Base-by-base conservation (phyloP, 352 stramenopile genomes). In the Phytopythium mirpurense region DNA sequence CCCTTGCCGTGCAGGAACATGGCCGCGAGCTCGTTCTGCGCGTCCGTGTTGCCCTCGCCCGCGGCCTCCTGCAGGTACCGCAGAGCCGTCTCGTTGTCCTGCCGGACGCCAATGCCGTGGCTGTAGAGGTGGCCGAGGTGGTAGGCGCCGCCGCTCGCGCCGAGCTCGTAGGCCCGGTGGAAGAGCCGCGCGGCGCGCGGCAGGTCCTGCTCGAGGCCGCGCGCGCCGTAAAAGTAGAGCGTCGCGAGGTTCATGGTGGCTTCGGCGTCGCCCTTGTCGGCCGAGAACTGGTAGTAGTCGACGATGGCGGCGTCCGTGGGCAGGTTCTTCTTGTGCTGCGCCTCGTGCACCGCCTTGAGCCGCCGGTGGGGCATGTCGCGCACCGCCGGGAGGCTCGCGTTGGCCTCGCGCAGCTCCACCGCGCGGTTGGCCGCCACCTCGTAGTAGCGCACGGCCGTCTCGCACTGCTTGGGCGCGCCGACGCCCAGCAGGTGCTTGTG, bases 201-300 rank as follows among this genome's bases (percentile, higher is more conserved):
- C 16, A 93, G 49, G 51, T 96, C 83, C 66, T 91, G 84, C 32
- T 69, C 46, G 11, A 95, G 60, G 21, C 81, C 83, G 12, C 83
- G 70, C 31, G 72, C 72, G 14, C 88, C 88, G 54, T 93, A 93
- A 50, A 75, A 90, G 63, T 94, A 91, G 35, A 96, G 56, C 51
- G 83, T 89, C 12, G 85, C 88, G n/a, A 96, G 62, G 54, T 87
- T 88, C 16, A 93, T 65, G 15, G 83, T 90, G 23, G 88, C 85
- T 23, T 91, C 73, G 0, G 80, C 65, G 58, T 96, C 87, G 16
- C 87, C 88, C 56, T 94, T 93, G 35, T 95, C 84, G 10, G 88
- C 82, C 43, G 88, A 89, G 60, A 93, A 92, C 56, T 90, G 71
- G 56, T 96, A 96, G 56, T 96, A 97, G 47, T 96, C 83, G n/a